Conservation (phyloP, 164 flowering plant species). For the Dillenia turbinata region DNA sequence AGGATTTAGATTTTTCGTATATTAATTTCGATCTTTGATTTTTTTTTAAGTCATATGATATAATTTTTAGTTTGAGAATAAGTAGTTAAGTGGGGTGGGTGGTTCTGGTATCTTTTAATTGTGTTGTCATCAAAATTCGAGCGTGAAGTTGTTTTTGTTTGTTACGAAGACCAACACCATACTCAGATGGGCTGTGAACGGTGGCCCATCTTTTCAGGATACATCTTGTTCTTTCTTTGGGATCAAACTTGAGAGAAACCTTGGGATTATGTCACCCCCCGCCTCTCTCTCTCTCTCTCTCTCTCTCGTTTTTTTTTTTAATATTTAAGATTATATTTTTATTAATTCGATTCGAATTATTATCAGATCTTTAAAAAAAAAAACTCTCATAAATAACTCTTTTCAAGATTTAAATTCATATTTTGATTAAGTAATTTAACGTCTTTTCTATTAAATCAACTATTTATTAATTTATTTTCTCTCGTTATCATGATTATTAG, state of each 20-base stretch:
- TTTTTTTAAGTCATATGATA: neutral
- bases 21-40: too few relatives aligned
- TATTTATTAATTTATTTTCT: too few relatives aligned
- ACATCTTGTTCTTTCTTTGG: conserved; percentile 12
- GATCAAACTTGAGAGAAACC: conserved; percentile 1
- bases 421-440: too few relatives aligned
- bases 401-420: too few relatives aligned
- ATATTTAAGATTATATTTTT: too few relatives aligned
- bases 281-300: neutral
- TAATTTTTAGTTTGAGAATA: neutral
- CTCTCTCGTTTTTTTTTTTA: neutral
- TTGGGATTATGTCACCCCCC: neutral
- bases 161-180: neutral
- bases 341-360: too few relatives aligned
- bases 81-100: too few relatives aligned
- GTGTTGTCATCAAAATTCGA: conserved; percentile 19
- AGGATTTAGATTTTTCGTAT: too few relatives aligned
- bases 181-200: neutral
- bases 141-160: conserved; percentile 3
- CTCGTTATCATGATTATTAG: too few relatives aligned
- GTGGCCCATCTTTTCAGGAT: conserved; percentile 33
- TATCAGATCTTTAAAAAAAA: too few relatives aligned
- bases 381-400: too few relatives aligned
- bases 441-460: too few relatives aligned
- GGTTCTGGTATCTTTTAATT: neutral